Base-by-base conservation (phyloP, 192 early-diverging fungal genomes). In the Coemansia brasiliensis region DNA sequence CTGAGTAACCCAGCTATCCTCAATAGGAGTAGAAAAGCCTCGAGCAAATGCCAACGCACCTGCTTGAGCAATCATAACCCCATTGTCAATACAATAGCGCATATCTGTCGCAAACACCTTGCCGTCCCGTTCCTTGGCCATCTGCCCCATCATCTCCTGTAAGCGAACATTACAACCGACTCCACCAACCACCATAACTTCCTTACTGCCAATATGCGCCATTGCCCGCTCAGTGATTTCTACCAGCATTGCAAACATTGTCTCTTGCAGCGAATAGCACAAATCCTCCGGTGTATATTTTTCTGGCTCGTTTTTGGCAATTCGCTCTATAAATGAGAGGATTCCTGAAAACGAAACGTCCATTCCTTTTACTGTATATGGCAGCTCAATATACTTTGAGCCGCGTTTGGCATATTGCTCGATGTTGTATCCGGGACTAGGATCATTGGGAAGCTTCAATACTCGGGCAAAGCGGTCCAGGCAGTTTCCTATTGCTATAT, bases 341-440 rank as follows among this genome's bases (percentile, higher is more conserved):
- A 99, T 95, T 2, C 96, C 96, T 6, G 89, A 92, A 61, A 99
- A 97, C 17, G 92, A 94, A 26, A 99, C 93, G 62, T 99, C 96
- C 96, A 99, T 99, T 27, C 96, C 96, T 70, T 99, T 99, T 71
- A 99, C 96, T 1, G 88, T 85, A 63, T 99, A 99, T 5, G 96
- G 96, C 37, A 99, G 78, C 64, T 93, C 92, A 38, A 96, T 75
- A 59, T 86, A 90, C 40, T 88, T 89, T 24, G 76, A 85, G 5
- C 96, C 96, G 46, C 92, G 83, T 65, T 95, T 98, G 1, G 96
- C 96, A 21, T 75, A 72, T 72, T 98, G 95, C 71, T 99, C 96
- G 65, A 99, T 95, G 52, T 98, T 98, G 72, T 97, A 97, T 16
- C 96, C 96, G 0, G 96, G 96, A 35, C 82, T 88, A n/a, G 96